Evolutionary conservation across 805 yeast genomes (phyloP), one percentile per base, ranked within the genome.

Genomic region (Candida fluviatilis): DNA sequence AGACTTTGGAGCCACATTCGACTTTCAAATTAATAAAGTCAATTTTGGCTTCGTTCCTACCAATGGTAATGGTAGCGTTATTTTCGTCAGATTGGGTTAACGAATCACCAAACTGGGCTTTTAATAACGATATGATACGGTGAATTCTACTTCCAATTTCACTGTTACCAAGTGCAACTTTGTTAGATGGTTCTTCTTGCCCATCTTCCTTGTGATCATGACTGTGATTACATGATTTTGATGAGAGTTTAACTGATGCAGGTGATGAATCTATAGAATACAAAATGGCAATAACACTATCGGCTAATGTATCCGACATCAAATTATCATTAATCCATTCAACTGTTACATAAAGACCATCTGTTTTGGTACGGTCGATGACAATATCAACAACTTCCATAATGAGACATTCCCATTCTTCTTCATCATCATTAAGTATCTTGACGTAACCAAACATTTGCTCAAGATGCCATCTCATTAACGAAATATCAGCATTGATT

Each of bases 361-460:
- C 58, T 12, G 49, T 37, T 29, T 52, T 46, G 11, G 51, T 43
- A 40, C 66, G 34, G 70, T 76, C 50, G 74, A 71, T 42, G 57
- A 73, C 26, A 14, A 68, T 52, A 45, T 61, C 65, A n/a, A 68
- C 61, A 58, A 56, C 52, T 32, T 68, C 71, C 74, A 68, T 68
- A 29, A 68, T 76, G 68, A 49, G 49, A 44, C 69, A 64, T 45
- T 61, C 69, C 67, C 72, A 64, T 26, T 52, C 55, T 16, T 58
- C 62, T 34, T 67, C 72, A 38, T 76, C 80, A 47, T 81, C 88
- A 37, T 69, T 69, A 3, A 79, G 39, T 2, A 86, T 75, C 32
- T 82, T 80, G 4, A 89, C 75, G 52, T 72, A 76, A 1, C 97
- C 98, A 71, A 91, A 93, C 99, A 93, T 93, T 56, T 90, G 98